Evolutionary conservation across 164 flowering plant genomes (phyloP), one percentile per base, ranked within the genome.

Genomic region (Macadamia tetraphylla): DNA sequence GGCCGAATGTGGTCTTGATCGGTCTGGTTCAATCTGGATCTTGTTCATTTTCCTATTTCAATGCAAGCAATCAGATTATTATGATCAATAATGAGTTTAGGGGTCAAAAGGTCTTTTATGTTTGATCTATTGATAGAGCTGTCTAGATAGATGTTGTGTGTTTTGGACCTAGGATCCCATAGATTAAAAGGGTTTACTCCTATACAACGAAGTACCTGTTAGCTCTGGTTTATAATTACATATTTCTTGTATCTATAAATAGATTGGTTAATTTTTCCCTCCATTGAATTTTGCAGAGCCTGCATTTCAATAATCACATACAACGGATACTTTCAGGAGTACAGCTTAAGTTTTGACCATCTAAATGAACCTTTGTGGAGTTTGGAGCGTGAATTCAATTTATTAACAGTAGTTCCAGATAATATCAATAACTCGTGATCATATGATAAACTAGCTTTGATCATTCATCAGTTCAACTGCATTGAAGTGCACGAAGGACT

Each of bases 241-340:
- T 66, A 55, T 18, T 56, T 43, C 13, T 59, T 59, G 63, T 15
- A 32, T 29, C 40, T 46, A 17, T 51, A 6, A 15, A 29, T 48
- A 64, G 17, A 46, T 46, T 46, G 42, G 29, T 57, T 40, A 18
- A 23, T 9, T 31, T 42, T 44, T 53, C 60, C 3, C 29, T 52
- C 43, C 31, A 35, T 70, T 69, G 64, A 6, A 15, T 68, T 71
- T 69, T 67, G 53, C 81, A 92, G 96, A 79, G 93, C 88, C 46
- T 81, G 79, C 13, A 70, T 90, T 62, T 82, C 83, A 60, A 68
- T 86, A 12, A 78, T 92, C 73, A 80, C 90, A 60, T 80, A 68
- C 76, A 75, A 65, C 63, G 98, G 98, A 35, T 82, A 85, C 84
- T 89, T 87, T 79, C 87, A 76, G 72, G 94, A 89, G 74, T 89